phyloP scores from a whole-genome alignment of 2,329 filamentous ascomycete species.

The Verticillium dahliae region DNA sequence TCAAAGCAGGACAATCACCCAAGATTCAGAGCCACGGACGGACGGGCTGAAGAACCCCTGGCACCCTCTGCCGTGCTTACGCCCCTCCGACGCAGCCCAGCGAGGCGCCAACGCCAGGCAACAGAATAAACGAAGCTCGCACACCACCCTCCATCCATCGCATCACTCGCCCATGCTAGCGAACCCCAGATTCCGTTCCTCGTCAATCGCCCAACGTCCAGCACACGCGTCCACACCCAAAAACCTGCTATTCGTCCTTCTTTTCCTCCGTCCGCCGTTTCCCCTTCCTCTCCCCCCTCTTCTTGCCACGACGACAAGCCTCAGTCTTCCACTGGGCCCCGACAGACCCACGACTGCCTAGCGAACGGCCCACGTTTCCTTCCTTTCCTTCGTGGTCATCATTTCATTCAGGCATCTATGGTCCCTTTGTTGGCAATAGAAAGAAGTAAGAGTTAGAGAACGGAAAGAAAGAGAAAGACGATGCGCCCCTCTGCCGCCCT shows the following conservation, averaged over 20 bases:
- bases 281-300: neutral
- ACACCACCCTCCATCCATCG: neutral
- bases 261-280: neutral
- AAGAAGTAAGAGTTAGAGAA: neutral
- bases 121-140: neutral
- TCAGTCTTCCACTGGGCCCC: neutral
- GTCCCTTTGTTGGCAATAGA: neutral
- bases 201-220: neutral
- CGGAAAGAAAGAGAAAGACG: neutral
- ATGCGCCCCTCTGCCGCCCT: neutral
- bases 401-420: neutral
- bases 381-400: neutral
- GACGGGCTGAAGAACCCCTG: neutral
- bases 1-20: no score
- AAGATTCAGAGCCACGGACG: no score
- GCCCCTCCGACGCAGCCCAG: neutral
- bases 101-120: neutral
- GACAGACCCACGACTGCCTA: neutral
- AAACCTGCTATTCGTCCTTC: neutral
- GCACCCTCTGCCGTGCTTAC: neutral
- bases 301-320: neutral
- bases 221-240: neutral
- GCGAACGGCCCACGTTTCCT: neutral
- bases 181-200: neutral
- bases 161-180: neutral